These are phyloP conservation scores for Tylopilus intermedius DNA, from an alignment of 768 basidiomycete species.

Conservation along the genomic window DNA sequence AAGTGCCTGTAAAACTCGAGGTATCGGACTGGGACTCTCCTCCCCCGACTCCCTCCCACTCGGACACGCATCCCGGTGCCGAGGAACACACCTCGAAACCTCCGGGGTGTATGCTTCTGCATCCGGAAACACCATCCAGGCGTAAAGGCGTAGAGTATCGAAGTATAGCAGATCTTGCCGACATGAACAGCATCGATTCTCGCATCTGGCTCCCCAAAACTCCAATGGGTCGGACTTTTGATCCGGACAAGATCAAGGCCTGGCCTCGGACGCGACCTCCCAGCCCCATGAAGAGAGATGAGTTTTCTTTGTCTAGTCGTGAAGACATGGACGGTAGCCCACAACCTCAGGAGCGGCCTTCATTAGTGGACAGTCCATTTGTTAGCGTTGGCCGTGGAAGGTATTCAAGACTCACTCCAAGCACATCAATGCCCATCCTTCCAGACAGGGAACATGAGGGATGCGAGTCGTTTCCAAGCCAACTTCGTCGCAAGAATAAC, in stretches of 20 bases:
- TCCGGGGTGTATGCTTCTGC: constrained; percentile 8
- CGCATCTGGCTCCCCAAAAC: constrained; percentile 26
- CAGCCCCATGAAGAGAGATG: constrained; percentile 16
- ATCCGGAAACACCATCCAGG: constrained; percentile 4
- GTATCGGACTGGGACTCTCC: constrained; percentile 7
- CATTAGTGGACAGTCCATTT: constrained; percentile 10
- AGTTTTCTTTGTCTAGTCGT: neutral
- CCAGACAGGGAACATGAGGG: constrained; percentile 2
- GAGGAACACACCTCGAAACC: constrained; percentile 8
- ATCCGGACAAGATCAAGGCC: constrained; percentile 26
- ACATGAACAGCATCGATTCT: constrained; percentile 15
- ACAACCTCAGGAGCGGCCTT: neutral
- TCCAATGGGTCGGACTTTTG: constrained; percentile 21
- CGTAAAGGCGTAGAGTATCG: constrained; percentile 19
- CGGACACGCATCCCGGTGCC: constrained; percentile 5
- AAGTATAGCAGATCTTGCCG: constrained; percentile 16
- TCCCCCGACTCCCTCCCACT: constrained; percentile 1
- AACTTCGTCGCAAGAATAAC: neutral
- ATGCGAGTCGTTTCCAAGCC: neutral
- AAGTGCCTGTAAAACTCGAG: neutral
- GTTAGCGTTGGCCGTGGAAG: constrained; percentile 23
- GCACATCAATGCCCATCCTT: constrained; percentile 16
- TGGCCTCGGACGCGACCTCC: constrained; percentile 20
- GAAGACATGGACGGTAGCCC: neutral
- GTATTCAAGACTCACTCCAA: constrained; percentile 15